Conservation (phyloP, 768 basidiomycete species). For the Pilatotrama ljubarskyi region DNA sequence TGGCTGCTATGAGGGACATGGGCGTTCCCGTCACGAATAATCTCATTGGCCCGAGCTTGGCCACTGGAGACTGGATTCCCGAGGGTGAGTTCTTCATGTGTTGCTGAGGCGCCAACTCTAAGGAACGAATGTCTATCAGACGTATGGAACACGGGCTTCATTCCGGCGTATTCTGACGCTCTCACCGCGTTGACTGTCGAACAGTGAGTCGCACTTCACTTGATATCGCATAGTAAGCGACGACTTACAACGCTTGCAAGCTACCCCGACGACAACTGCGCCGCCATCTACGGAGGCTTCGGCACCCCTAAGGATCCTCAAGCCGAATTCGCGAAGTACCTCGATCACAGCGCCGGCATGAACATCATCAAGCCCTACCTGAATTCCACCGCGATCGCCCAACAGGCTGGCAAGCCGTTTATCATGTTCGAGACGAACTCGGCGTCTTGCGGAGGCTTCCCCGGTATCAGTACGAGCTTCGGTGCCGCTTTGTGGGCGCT, state of each 20-base stretch:
- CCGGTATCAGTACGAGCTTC: slow-evolving; percentile 51
- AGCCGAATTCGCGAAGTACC: slow-evolving; percentile 41
- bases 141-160: slow-evolving; percentile 36
- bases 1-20: slow-evolving; percentile 26
- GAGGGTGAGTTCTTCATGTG: slow-evolving; percentile 19
- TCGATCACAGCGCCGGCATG: slow-evolving; percentile 43
- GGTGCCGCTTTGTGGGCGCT: slow-evolving; percentile 51
- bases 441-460: slow-evolving; percentile 54
- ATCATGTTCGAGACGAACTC: slow-evolving; percentile 58
- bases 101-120: not conserved
- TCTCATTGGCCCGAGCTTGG: slow-evolving; percentile 35
- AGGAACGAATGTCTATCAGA: slow-evolving; percentile 12
- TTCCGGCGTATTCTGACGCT: slow-evolving; percentile 30
- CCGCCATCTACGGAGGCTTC: slow-evolving; percentile 29
- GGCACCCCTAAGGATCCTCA: slow-evolving; percentile 36
- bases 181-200: slow-evolving; percentile 44
- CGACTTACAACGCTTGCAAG: slow-evolving; percentile 24
- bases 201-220: slow-evolving; percentile 27
- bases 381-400: slow-evolving; percentile 35
- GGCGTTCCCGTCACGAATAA: slow-evolving; percentile 30
- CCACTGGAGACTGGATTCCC: slow-evolving; percentile 33
- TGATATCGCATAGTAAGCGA: not conserved
- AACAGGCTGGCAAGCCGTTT: slow-evolving; percentile 38
- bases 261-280: slow-evolving; percentile 39
- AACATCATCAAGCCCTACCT: slow-evolving; percentile 39